Evolutionary conservation across 768 basidiomycete genomes (phyloP).

Genomic region (Russula olivacea): DNA sequence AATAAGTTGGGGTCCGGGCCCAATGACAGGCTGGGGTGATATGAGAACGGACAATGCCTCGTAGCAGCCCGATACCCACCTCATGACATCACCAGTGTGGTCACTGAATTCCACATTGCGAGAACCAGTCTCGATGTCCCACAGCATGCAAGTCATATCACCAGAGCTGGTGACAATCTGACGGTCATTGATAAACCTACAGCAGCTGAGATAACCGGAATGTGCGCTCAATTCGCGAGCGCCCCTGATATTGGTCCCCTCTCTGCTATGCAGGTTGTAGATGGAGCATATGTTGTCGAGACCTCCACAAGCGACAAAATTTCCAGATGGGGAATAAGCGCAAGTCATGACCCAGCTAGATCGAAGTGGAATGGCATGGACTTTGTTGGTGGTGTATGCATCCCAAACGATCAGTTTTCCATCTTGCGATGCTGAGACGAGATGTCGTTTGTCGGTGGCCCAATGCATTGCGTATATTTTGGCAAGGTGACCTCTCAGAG

Average conservation of each 20-base stretch:
- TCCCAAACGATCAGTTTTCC: slow-evolving; percentile 99
- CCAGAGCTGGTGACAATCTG: slow-evolving; percentile 98
- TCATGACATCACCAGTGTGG: slow-evolving; percentile 99
- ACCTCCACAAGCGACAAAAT: slow-evolving; percentile 97
- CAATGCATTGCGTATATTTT: slow-evolving; percentile 99
- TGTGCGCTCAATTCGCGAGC: slow-evolving; percentile 95
- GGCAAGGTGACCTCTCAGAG: slow-evolving; percentile 93
- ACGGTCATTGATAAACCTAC: slow-evolving; percentile 96
- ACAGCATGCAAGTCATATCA: slow-evolving; percentile 99
- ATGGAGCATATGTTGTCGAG: slow-evolving; percentile 99
- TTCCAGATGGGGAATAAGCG: slow-evolving; percentile 94
- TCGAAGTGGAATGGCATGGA: slow-evolving; percentile 95
- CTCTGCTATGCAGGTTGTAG: slow-evolving; percentile 85
- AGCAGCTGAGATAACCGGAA: slow-evolving; percentile 96
- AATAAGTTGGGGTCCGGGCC: slow-evolving; percentile 92
- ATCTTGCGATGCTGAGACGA: slow-evolving; percentile 99
- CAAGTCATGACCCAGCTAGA: slow-evolving; percentile 99
- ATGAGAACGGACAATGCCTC: slow-evolving; percentile 13
- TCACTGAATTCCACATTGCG: slow-evolving; percentile 98
- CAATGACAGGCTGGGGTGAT: slow-evolving; percentile 69
- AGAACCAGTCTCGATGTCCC: slow-evolving; percentile 98
- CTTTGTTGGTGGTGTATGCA: slow-evolving; percentile 99
- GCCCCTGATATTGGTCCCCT: slow-evolving; percentile 73
- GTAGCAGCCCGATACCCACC: slow-evolving; percentile 44
- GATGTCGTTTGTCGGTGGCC: slow-evolving; percentile 94